These are phyloP conservation scores for Skeletonema menzelii DNA, from an alignment of 108 stramenopile genomes.

Conservation along the genomic window DNA sequence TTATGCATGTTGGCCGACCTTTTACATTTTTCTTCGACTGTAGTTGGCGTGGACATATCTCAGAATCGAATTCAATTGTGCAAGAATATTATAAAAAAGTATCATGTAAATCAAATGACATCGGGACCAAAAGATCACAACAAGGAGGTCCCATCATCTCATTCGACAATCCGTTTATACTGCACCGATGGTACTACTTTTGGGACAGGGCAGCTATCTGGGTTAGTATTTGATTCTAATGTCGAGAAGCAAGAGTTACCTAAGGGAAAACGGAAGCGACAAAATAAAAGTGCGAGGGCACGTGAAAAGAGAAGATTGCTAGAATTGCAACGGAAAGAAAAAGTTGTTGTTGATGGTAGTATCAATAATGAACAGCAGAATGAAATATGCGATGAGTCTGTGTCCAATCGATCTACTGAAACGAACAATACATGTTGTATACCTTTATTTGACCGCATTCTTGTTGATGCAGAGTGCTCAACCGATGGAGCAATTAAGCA, in stretches of 20 bases:
- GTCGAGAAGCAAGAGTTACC: constrained; percentile 52
- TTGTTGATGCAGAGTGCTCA: constrained; percentile 96
- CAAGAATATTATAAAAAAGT: constrained; percentile 76
- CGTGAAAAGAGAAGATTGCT: constrained; percentile 67
- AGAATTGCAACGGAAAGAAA: constrained; percentile 24
- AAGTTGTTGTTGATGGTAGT: background rate
- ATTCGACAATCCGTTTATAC: constrained; percentile 56
- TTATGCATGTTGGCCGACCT: constrained; percentile 79
- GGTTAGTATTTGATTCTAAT: constrained; percentile 73
- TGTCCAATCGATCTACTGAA: background rate
- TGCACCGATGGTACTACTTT: constrained; percentile 77
- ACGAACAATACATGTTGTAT: constrained; percentile 5
- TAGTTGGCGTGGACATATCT: constrained; percentile 84
- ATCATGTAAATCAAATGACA: constrained; percentile 60
- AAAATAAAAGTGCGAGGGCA: constrained; percentile 86
- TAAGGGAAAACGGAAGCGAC: constrained; percentile 71
- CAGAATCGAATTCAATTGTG: constrained; percentile 62
- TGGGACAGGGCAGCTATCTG: constrained; percentile 33
- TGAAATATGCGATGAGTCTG: background rate
- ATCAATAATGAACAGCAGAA: background rate
- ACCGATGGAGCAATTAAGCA: constrained; percentile 91
- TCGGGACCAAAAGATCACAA: constrained; percentile 10
- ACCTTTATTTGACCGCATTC: constrained; percentile 74
- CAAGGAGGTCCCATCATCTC: background rate
- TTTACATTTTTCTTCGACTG: constrained; percentile 24